Evolutionary conservation across 1,139 yeast genomes (phyloP).

Genomic region (Lodderomyces pseudojiufengensis): DNA sequence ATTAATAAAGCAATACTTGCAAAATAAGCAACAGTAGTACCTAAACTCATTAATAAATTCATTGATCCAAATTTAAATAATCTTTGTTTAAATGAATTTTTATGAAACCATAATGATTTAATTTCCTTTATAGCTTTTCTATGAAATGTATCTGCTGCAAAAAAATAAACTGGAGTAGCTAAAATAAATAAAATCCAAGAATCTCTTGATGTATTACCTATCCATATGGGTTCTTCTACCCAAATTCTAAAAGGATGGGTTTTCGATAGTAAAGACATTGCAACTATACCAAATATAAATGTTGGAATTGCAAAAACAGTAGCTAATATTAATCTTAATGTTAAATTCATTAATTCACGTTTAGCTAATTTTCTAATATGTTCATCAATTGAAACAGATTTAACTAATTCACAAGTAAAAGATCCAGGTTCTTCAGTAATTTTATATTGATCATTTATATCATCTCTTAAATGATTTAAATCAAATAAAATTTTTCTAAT

Average conservation of each 20-base stretch:
- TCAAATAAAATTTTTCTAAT: slow-evolving; percentile 51
- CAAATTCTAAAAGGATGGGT: slow-evolving; percentile 43
- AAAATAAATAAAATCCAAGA: slow-evolving; percentile 65
- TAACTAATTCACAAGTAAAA: slow-evolving; percentile 53
- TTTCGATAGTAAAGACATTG: slow-evolving; percentile 57
- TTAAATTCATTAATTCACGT: slow-evolving; percentile 46
- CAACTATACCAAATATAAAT: slow-evolving; percentile 63
- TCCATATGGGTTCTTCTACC: slow-evolving; percentile 62
- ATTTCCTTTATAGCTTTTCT: slow-evolving; percentile 60
- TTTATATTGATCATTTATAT: slow-evolving; percentile 17
- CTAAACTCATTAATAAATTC: slow-evolving; percentile 68
- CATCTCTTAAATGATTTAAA: slow-evolving; percentile 36
- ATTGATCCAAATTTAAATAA: slow-evolving; percentile 71
- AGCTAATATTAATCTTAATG: slow-evolving; percentile 47
- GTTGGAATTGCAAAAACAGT: slow-evolving; percentile 62
- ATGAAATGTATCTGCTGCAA: slow-evolving; percentile 73
- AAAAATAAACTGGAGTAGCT: slow-evolving; percentile 72
- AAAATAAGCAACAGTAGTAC: slow-evolving; percentile 69
- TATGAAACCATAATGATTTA: slow-evolving; percentile 52
- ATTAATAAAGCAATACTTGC: slow-evolving; percentile 59
- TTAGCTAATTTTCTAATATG: slow-evolving; percentile 51
- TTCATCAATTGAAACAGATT: slow-evolving; percentile 60
- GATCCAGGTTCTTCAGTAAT: slow-evolving; percentile 25
- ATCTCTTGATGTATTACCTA: slow-evolving; percentile 57
- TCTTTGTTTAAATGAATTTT: slow-evolving; percentile 54